These are phyloP conservation scores for Suillus variegatus DNA, from an alignment of 768 basidiomycete genomes.

Conservation along the genomic window DNA sequence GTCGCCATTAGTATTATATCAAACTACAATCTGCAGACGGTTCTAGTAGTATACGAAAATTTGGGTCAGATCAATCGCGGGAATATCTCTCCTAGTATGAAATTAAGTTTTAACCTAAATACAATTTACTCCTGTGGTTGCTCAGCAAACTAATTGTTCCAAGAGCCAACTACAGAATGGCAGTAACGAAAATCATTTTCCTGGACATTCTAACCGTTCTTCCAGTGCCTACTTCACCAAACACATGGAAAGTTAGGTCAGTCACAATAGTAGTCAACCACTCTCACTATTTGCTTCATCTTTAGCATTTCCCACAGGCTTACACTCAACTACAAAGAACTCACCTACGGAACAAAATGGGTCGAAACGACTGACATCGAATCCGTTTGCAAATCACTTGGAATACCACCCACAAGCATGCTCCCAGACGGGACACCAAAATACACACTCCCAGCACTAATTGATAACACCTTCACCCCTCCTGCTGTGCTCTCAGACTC, in stretches of 20 bases:
- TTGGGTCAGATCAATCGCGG: not conserved
- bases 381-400: conserved; percentile 22
- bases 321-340: conserved; percentile 30
- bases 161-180: conserved; percentile 1
- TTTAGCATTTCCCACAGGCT: conserved; percentile 13
- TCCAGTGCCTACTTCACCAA: conserved; percentile 12
- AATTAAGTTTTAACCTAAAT: not conserved
- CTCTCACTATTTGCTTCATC: not conserved
- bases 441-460: conserved; percentile 37
- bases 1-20: conserved; percentile 63
- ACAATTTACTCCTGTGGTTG: not conserved
- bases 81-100: not conserved
- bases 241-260: conserved; percentile 17
- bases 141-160: not conserved
- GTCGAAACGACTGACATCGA: conserved; percentile 29
- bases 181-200: conserved; percentile 14
- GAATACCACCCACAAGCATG: conserved; percentile 28
- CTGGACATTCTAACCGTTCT: conserved; percentile 13
- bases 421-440: conserved; percentile 28
- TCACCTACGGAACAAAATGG: conserved; percentile 30
- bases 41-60: not conserved
- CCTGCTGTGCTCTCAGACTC: conserved; percentile 35
- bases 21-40: not conserved
- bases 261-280: not conserved
- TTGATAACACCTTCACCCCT: conserved; percentile 19